Evolutionary conservation across 2,329 filamentous ascomycete genomes (phyloP).

Genomic region (Phialophora macrospora): DNA sequence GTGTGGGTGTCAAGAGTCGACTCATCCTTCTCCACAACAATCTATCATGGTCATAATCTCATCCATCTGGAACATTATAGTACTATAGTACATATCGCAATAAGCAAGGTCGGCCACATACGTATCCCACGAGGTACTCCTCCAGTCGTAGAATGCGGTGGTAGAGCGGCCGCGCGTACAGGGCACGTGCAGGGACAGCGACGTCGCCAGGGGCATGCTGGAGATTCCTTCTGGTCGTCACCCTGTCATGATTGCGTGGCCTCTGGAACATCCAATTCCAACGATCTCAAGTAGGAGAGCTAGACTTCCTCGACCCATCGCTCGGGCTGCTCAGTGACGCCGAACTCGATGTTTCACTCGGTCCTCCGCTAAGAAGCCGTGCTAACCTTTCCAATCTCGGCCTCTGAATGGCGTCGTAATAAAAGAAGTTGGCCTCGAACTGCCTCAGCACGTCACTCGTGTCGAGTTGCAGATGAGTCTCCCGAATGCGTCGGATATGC

Average conservation of each 20-base stretch:
- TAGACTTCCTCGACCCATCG: slow-evolving; percentile 17
- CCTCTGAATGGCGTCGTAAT: slow-evolving; percentile 32
- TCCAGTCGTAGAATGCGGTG: no score
- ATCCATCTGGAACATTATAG: background rate
- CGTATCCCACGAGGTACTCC: background rate
- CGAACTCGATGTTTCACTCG: slow-evolving; percentile 17
- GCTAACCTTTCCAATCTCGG: slow-evolving; percentile 30
- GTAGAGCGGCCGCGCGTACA: background rate
- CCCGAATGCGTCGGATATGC: slow-evolving; percentile 21
- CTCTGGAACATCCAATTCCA: background rate
- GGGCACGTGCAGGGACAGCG: background rate
- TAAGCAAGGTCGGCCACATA: background rate
- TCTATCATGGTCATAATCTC: background rate
- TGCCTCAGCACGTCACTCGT: slow-evolving; percentile 28
- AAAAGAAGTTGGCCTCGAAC: slow-evolving; percentile 36
- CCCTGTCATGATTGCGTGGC: background rate
- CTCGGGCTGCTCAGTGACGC: slow-evolving; percentile 21
- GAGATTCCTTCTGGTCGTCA: background rate
- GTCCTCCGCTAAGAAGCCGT: slow-evolving; percentile 14
- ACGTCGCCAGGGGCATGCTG: background rate
- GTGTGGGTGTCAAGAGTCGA: no score
- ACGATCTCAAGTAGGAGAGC: slow-evolving; percentile 13
- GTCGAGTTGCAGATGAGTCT: slow-evolving; percentile 22
- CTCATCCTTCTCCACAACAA: background rate
- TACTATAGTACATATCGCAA: background rate